Evolutionary conservation across 495 filamentous ascomycete species (phyloP).

Genomic region (Talaromyces nanjingensis): DNA sequence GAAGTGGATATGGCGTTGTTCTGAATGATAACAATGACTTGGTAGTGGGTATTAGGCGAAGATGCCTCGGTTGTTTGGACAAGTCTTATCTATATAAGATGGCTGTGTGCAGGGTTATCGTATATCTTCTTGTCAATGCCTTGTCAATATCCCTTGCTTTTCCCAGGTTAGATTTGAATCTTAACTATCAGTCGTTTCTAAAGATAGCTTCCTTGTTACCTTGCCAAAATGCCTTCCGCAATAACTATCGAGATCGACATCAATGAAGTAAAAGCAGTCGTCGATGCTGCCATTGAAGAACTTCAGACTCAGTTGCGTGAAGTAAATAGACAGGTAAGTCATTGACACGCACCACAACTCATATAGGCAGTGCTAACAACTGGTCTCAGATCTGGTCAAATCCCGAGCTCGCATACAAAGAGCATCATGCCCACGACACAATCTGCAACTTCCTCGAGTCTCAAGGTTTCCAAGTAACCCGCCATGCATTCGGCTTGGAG

Average conservation of each 20-base stretch:
- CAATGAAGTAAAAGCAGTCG: slow-evolving; percentile 22
- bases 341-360: background rate
- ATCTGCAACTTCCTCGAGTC: slow-evolving; percentile 48
- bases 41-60: background rate
- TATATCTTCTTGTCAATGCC: background rate
- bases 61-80: slow-evolving; percentile 12
- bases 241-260: slow-evolving; percentile 4
- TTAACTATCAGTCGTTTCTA: background rate
- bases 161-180: too few relatives aligned
- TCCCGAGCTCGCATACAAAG: slow-evolving; percentile 52
- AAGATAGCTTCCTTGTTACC: background rate
- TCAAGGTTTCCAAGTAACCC: slow-evolving; percentile 51
- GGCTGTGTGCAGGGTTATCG: background rate
- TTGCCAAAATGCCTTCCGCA: slow-evolving; percentile 17
- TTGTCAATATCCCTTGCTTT: background rate
- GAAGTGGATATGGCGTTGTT: background rate
- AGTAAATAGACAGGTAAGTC: slow-evolving; percentile 20
- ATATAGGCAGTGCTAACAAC: background rate
- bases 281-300: slow-evolving; percentile 20
- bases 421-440: slow-evolving; percentile 50
- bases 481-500: slow-evolving; percentile 35
- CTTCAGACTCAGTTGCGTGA: slow-evolving; percentile 22
- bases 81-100: slow-evolving; percentile 1
- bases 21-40: background rate
- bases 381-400: slow-evolving; percentile 47